Evolutionary conservation across 192 early-diverging fungal species (phyloP).

Genomic region (Backusella morwellensis): DNA sequence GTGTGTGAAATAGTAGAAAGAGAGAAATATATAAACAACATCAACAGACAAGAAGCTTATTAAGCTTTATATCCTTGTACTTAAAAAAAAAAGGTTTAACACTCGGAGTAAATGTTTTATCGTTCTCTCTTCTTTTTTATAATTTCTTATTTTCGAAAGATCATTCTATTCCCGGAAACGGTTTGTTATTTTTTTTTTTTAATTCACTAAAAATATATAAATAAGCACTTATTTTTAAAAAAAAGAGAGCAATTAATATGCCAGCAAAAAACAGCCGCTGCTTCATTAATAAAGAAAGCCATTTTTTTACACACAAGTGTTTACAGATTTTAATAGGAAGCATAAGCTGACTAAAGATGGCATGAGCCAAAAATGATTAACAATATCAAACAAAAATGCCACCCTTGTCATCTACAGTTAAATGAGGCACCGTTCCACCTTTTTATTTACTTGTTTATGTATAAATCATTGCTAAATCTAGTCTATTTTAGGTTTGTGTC

Average conservation of each 20-base stretch:
- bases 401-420: background rate
- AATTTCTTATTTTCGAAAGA: background rate
- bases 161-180: background rate
- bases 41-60: background rate
- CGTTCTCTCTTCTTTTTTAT: background rate
- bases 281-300: background rate
- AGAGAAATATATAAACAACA: background rate
- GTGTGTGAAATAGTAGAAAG: too few species aligned
- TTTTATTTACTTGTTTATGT: background rate
- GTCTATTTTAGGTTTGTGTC: background rate
- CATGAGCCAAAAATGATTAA: background rate
- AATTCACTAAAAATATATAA: background rate
- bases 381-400: background rate
- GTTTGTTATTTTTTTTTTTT: background rate
- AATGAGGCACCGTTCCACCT: background rate
- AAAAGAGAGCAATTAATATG: background rate
- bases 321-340: background rate
- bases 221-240: background rate
- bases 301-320: background rate
- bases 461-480: background rate
- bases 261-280: background rate
- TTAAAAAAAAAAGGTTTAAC: background rate
- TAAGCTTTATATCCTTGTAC: background rate
- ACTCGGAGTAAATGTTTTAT: background rate
- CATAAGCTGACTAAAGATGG: background rate